phyloP scores from a whole-genome alignment of 2,329 filamentous ascomycete genomes.

The Hirsutella minnesotensis region DNA sequence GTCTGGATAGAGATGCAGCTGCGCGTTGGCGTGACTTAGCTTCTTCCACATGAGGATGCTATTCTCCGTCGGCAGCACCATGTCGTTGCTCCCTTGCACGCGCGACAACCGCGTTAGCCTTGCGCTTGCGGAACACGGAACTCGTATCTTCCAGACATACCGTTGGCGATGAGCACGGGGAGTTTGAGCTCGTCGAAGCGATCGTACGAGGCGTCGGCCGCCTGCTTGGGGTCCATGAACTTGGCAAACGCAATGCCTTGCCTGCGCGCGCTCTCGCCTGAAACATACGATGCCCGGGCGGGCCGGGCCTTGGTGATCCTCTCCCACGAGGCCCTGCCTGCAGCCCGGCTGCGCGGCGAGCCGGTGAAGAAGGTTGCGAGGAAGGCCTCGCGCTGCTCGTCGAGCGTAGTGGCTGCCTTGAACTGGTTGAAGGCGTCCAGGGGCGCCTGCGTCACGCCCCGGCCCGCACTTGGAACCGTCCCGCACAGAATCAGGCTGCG shows the following conservation, averaged over 20 bases:
- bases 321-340: constrained; percentile 20
- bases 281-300: constrained; percentile 14
- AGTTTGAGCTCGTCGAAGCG: constrained; percentile 20
- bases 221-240: constrained; percentile 21
- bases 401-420: constrained; percentile 16
- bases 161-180: constrained; percentile 26
- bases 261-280: constrained; percentile 13
- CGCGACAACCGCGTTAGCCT: neutral
- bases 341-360: constrained; percentile 17
- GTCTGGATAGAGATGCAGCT: constrained; percentile 22
- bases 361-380: constrained; percentile 20
- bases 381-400: constrained; percentile 22
- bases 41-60: constrained; percentile 25
- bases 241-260: constrained; percentile 21
- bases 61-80: constrained; percentile 23
- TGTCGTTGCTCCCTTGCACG: constrained; percentile 18
- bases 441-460: constrained; percentile 18
- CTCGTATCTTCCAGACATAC: constrained; percentile 12
- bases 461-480: constrained; percentile 25
- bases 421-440: constrained; percentile 20
- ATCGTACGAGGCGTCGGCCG: constrained; percentile 19
- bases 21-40: constrained; percentile 16
- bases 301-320: constrained; percentile 17
- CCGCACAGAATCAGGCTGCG: constrained; percentile 31
- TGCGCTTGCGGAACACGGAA: neutral